These are phyloP conservation scores for Mycosphaerella sp. DNA, from an alignment of 2,329 filamentous ascomycete species.

Conservation along the genomic window DNA sequence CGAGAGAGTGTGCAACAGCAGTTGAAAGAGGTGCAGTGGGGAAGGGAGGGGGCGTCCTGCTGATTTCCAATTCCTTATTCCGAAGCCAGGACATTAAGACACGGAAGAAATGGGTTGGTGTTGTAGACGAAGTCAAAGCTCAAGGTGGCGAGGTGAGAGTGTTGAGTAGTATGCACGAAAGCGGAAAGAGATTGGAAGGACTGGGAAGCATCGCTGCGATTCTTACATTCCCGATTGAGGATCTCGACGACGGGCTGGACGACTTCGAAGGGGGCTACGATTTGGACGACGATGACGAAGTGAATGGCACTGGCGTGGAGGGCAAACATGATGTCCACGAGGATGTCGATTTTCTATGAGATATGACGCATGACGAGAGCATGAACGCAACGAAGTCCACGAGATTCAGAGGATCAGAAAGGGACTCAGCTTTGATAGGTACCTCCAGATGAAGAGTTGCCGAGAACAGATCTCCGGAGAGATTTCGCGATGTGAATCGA, in stretches of 20 bases:
- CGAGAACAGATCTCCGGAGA: no score
- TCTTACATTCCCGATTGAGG: slow-evolving; percentile 81
- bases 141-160: slow-evolving; percentile 82
- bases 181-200: slow-evolving; percentile 74
- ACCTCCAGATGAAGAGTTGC: no score
- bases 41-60: slow-evolving; percentile 71
- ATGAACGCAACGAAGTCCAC: not conserved
- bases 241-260: slow-evolving; percentile 57
- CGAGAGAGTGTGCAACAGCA: slow-evolving; percentile 71
- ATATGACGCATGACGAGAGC: slow-evolving; percentile 4
- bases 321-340: slow-evolving; percentile 17
- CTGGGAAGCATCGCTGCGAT: slow-evolving; percentile 85
- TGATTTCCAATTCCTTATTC: slow-evolving; percentile 85
- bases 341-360: slow-evolving; percentile 21
- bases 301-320: slow-evolving; percentile 16
- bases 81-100: slow-evolving; percentile 70
- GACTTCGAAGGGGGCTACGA: slow-evolving; percentile 19
- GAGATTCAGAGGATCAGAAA: no score
- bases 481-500: no score
- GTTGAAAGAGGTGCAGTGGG: slow-evolving; percentile 85
- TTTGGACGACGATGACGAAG: slow-evolving; percentile 13
- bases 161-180: slow-evolving; percentile 91
- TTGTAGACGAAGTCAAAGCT: slow-evolving; percentile 79
- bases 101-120: slow-evolving; percentile 70
- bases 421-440: no score